A percentile compares a stretch with the other conserved stretches of the same genome.
Conservation (phyloP, 2,329 filamentous ascomycete species). For the Phyllosticta capitalensis region DNA sequence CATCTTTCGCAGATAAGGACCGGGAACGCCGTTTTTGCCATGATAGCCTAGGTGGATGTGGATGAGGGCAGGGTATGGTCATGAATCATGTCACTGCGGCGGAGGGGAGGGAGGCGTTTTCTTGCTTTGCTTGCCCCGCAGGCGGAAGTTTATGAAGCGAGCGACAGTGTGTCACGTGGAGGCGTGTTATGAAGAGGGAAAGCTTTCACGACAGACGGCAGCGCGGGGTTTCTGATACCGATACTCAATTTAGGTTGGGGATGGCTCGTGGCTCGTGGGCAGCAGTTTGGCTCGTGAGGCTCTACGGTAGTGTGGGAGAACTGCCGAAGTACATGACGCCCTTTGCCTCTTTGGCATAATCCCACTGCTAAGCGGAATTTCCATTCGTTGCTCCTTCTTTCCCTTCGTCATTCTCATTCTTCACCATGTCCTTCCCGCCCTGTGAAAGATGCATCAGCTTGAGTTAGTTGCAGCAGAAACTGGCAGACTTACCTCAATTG, state of each 20-base stretch:
- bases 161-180: background rate
- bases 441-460: background rate
- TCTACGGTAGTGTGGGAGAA: background rate
- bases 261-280: background rate
- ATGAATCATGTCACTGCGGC: background rate
- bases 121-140: background rate
- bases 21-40: too few relatives aligned
- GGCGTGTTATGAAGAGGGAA: background rate
- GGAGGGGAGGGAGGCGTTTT: background rate
- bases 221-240: background rate
- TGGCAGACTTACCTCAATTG: background rate
- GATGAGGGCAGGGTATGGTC: background rate
- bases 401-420: background rate
- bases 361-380: background rate
- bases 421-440: background rate
- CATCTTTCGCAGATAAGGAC: too few relatives aligned
- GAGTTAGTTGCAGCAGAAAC: background rate
- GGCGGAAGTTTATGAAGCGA: background rate
- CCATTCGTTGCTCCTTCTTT: background rate
- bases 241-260: background rate
- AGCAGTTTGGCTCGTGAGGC: background rate
- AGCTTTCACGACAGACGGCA: background rate
- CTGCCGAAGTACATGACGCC: background rate
- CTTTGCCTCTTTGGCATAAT: background rate
- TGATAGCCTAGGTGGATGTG: too few relatives aligned